phyloP scores from a whole-genome alignment of 2,329 filamentous ascomycete genomes.

The Seiridium cupressi region DNA sequence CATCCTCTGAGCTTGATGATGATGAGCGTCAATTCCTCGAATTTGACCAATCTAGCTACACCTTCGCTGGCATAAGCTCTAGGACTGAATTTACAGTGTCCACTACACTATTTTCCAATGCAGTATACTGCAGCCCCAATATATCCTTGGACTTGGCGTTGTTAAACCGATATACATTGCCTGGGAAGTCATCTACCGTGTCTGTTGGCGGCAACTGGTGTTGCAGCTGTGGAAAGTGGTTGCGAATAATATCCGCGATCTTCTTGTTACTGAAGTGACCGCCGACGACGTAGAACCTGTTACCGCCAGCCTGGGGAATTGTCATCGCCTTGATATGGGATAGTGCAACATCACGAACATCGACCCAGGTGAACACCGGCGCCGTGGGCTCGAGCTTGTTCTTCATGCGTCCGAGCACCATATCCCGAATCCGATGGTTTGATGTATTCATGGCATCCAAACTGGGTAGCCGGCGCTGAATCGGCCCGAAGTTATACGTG shows the following conservation, averaged over 20 bases:
- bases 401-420: slow-evolving; percentile 62
- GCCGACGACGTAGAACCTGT: slow-evolving; percentile 63
- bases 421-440: slow-evolving; percentile 63
- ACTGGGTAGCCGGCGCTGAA: slow-evolving; percentile 61
- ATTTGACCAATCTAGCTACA: neutral
- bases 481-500: slow-evolving; percentile 61
- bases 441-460: slow-evolving; percentile 70
- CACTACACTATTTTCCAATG: slow-evolving; percentile 55
- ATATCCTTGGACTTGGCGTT: slow-evolving; percentile 53
- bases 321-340: slow-evolving; percentile 61
- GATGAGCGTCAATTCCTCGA: neutral
- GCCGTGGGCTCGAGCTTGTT: slow-evolving; percentile 56
- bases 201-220: slow-evolving; percentile 41
- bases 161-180: slow-evolving; percentile 53
- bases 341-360: slow-evolving; percentile 60
- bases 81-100: slow-evolving; percentile 53
- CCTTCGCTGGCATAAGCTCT: slow-evolving; percentile 6
- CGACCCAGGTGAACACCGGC: slow-evolving; percentile 56
- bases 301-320: slow-evolving; percentile 53
- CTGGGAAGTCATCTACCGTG: slow-evolving; percentile 38
- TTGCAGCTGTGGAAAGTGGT: slow-evolving; percentile 52
- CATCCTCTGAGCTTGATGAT: slow-evolving; percentile 39
- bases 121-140: slow-evolving; percentile 58
- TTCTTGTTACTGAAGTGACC: slow-evolving; percentile 61
- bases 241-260: slow-evolving; percentile 53